Base-by-base conservation (phyloP, 2,329 filamentous ascomycete species). In the Achaetomium macrosporum region DNA sequence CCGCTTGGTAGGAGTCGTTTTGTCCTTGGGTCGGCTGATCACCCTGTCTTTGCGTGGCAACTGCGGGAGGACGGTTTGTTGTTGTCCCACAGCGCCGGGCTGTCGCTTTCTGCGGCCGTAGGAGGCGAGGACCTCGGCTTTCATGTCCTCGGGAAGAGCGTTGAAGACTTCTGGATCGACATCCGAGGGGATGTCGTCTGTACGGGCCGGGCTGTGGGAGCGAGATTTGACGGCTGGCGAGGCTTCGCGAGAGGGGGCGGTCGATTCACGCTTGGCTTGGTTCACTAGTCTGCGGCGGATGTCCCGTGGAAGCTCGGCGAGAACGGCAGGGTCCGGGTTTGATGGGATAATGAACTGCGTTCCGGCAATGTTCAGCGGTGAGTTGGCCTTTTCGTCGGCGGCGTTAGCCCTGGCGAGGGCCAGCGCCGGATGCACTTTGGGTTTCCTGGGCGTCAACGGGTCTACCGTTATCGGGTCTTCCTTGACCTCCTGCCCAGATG, bases 311-410 rank as follows among this genome's bases (percentile, higher is more conserved):
- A 99, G 76, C 63, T 95, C 90, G 1, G 87, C 87, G 3, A 97
- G 70, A 0, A 96, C 85, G n/a, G 78, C 75, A 0, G 86, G 84
- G 65, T 99, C 93, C 2, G 88, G 79, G 60, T 96, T 88, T 1
- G 81, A 81, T 0, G 93, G 93, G 61, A 99, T 76, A 43, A 97
- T 82, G 63, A 99, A 99, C 63, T 99, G 93, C 0, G 92, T 96
- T 2, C 92, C 90, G 3, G 83, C 76, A 3, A 89, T 79, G 63
- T 96, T 95, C 19, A 96, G 72, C 1, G 84, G 84, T 7, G 79
- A 81, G 57, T 78, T 85, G 19, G 86, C 73, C 69, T 81, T 73
- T 58, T 72, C 54, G 66, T 87, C 70, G 51, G 68, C 72, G 37
- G 76, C 71, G 52, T 71, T 75, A 2, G 76, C 74, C 59, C 70